phyloP scores from a whole-genome alignment of 192 early-diverging fungal genomes.

The Mortierella hygrophila region DNA sequence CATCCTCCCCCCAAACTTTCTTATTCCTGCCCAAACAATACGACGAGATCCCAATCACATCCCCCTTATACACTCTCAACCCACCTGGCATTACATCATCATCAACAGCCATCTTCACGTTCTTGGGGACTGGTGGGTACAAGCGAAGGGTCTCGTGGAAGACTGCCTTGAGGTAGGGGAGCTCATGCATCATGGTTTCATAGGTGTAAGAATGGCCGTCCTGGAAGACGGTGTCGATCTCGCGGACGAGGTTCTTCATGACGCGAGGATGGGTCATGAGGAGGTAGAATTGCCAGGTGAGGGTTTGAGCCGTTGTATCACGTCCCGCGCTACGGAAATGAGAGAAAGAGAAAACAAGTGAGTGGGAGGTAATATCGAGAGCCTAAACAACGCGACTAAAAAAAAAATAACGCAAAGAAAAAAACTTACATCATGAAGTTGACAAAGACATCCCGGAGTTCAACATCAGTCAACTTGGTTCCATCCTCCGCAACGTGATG shows the following conservation, averaged over 20 bases:
- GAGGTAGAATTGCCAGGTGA: constrained; percentile 47
- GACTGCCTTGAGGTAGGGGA: constrained; percentile 65
- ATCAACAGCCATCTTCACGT: constrained; percentile 55
- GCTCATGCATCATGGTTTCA: constrained; percentile 50
- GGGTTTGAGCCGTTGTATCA: constrained; percentile 51
- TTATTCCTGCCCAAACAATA: constrained; percentile 36
- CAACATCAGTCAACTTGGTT: constrained; percentile 42
- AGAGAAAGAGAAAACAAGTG: neutral
- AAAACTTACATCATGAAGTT: constrained; percentile 52
- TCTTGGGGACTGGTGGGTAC: constrained; percentile 68
- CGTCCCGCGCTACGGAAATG: constrained; percentile 43
- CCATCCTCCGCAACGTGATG: constrained; percentile 56
- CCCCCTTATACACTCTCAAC: constrained; percentile 61
- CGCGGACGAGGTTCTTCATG: constrained; percentile 39
- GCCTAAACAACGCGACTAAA: neutral
- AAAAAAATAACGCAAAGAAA: neutral
- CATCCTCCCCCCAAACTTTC: constrained; percentile 61
- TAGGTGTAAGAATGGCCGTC: constrained; percentile 13
- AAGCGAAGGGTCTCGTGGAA: constrained; percentile 67
- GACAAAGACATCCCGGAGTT: constrained; percentile 59
- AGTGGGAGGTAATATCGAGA: too few species aligned
- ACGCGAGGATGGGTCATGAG: constrained; percentile 49
- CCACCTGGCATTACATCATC: constrained; percentile 63
- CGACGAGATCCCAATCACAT: constrained; percentile 54
- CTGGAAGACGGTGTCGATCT: constrained; percentile 34